Percentiles rank a stretch among this genome's conserved stretches.
Conservation (phyloP, 1,284 basidiomycete species). For the Vanrija sp. region DNA sequence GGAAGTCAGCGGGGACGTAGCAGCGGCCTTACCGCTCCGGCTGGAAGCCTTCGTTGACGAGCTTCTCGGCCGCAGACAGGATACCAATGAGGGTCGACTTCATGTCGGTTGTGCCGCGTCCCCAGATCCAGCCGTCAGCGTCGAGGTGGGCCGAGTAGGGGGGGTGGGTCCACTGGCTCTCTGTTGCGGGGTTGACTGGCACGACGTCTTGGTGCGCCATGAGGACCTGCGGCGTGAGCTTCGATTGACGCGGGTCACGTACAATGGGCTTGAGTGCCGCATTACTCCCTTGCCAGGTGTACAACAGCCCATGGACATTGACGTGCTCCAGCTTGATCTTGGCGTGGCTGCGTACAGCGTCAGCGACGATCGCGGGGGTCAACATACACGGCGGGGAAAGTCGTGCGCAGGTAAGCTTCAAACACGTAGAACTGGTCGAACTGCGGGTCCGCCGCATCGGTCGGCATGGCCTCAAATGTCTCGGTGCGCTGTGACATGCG, state of each 20-base stretch:
- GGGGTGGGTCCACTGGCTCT: slow-evolving; percentile 41
- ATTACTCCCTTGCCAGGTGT: slow-evolving; percentile 59
- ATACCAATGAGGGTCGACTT: slow-evolving; percentile 21
- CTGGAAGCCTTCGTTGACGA: slow-evolving; percentile 18
- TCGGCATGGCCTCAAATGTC: slow-evolving; percentile 18
- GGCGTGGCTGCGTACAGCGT: slow-evolving; percentile 45
- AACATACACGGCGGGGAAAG: slow-evolving; percentile 35
- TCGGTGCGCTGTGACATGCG: slow-evolving; percentile 2
- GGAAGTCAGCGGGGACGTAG: slow-evolving; percentile 1
- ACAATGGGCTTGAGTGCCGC: slow-evolving; percentile 56
- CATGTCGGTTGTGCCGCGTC: slow-evolving; percentile 28
- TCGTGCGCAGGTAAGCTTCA: slow-evolving; percentile 22
- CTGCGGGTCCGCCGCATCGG: slow-evolving; percentile 8
- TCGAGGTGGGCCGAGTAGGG: slow-evolving; percentile 24
- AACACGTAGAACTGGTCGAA: slow-evolving; percentile 16
- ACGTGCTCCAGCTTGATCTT: slow-evolving; percentile 56
- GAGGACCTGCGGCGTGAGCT: neutral
- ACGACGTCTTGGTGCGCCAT: slow-evolving; percentile 44
- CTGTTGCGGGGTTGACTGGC: slow-evolving; percentile 55
- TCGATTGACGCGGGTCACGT: too few relatives aligned
- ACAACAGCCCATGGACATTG: slow-evolving; percentile 63
- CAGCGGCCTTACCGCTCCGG: slow-evolving; percentile 8
- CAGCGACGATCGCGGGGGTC: neutral
- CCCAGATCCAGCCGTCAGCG: slow-evolving; percentile 28
- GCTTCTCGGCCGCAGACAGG: slow-evolving; percentile 18